These are phyloP conservation scores for Agrocybe praecox DNA, from an alignment of 768 basidiomycete species.

Conservation along the genomic window DNA sequence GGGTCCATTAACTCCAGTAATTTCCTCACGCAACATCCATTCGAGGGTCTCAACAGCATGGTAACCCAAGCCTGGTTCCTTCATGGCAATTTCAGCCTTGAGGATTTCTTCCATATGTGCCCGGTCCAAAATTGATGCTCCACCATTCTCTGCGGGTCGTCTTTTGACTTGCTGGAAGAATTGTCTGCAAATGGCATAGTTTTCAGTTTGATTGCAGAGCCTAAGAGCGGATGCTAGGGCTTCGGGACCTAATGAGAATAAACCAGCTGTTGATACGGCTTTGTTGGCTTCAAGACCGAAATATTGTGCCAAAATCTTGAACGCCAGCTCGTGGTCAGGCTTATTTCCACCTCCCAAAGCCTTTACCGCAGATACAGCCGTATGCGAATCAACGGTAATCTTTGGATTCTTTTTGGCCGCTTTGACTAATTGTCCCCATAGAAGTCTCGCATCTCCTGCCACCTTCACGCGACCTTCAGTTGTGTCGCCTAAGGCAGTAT, in stretches of 20 bases:
- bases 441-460: conserved; percentile 66
- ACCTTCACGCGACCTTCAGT: conserved; percentile 38
- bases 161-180: conserved; percentile 65
- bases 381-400: conserved; percentile 54
- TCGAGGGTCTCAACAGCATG: conserved; percentile 61
- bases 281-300: conserved; percentile 61
- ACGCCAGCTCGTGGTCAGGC: conserved; percentile 65
- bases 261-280: conserved; percentile 33
- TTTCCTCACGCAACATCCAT: conserved; percentile 68
- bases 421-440: conserved; percentile 71
- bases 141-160: conserved; percentile 37
- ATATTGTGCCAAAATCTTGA: conserved; percentile 63
- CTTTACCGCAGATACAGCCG: conserved; percentile 53
- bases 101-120: conserved; percentile 66
- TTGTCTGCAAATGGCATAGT: conserved; percentile 50
- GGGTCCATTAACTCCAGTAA: conserved; percentile 42
- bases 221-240: conserved; percentile 56
- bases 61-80: conserved; percentile 39
- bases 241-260: conserved; percentile 44
- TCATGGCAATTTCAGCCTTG: conserved; percentile 48
- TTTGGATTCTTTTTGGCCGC: conserved; percentile 43
- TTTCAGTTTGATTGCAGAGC: conserved; percentile 53
- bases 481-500: conserved; percentile 26
- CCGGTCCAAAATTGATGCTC: conserved; percentile 45
- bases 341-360: conserved; percentile 58